Evolutionary conservation across 2,329 filamentous ascomycete genomes (phyloP).

Genomic region (Alternaria alternata): DNA sequence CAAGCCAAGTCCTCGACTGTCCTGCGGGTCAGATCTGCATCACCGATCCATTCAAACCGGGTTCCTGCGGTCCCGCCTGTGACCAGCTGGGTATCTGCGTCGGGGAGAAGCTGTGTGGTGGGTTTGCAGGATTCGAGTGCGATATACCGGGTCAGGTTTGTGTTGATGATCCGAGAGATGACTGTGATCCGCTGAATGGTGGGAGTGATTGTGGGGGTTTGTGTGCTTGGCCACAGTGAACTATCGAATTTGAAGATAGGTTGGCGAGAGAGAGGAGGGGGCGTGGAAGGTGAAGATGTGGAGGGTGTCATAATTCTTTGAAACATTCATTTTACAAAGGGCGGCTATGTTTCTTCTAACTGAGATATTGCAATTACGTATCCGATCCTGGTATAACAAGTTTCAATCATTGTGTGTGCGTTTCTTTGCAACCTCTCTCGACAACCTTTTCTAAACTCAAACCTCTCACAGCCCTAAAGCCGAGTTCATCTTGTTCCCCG

Average conservation of each 20-base stretch:
- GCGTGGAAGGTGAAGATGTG: neutral
- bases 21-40: conserved; percentile 39
- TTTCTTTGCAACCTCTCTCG: neutral
- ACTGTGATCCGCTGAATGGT: conserved; percentile 51
- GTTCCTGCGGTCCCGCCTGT: conserved; percentile 47
- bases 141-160: conserved; percentile 45
- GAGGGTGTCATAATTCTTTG: neutral
- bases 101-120: conserved; percentile 51
- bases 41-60: conserved; percentile 38
- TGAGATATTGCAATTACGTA: neutral
- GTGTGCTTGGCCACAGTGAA: conserved; percentile 45
- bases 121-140: conserved; percentile 51
- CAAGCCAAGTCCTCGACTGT: conserved; percentile 5
- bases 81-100: conserved; percentile 48
- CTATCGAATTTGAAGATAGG: fast-evolving
- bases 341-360: neutral
- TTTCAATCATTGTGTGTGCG: no score
- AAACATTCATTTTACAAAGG: neutral
- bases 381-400: neutral
- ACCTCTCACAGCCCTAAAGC: neutral
- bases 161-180: conserved; percentile 55
- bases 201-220: conserved; percentile 56
- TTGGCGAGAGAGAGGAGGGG: neutral
- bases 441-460: neutral
- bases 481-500: neutral